Percentiles rank a stretch among this genome's conserved stretches.
These are phyloP conservation scores for Pascua sp. DNA, from an alignment of 1,284 basidiomycete species.

Conservation along the genomic window DNA sequence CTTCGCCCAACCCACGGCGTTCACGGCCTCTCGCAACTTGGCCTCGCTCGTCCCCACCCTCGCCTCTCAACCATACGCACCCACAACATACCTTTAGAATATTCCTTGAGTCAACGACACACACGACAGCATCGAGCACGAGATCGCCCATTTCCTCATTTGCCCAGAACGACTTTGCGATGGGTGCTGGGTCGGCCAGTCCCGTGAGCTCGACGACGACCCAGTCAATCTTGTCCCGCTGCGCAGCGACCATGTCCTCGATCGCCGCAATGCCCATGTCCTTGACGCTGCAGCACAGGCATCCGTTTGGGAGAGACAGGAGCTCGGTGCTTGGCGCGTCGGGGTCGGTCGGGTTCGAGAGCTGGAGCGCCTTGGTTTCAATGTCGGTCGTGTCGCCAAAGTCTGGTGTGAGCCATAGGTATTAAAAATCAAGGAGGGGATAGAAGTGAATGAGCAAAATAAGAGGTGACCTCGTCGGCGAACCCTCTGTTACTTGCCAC, in stretches of 20 bases:
- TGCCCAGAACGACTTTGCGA: conserved; percentile 84
- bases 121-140: conserved; percentile 81
- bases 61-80: not conserved
- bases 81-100: conserved; percentile 61
- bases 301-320: conserved; percentile 86
- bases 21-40: too few relatives aligned
- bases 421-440: too few relatives aligned
- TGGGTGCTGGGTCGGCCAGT: conserved; percentile 70
- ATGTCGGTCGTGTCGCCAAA: conserved; percentile 53
- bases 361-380: conserved; percentile 48
- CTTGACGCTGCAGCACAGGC: conserved; percentile 90
- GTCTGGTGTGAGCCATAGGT: conserved; percentile 27
- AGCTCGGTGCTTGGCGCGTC: conserved; percentile 52
- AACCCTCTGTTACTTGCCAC: too few relatives aligned
- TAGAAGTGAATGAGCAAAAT: too few relatives aligned
- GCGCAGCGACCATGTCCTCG: conserved; percentile 61
- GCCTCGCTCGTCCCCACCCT: too few relatives aligned
- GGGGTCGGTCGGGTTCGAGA: conserved; percentile 57
- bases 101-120: conserved; percentile 84
- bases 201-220: conserved; percentile 91
- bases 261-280: conserved; percentile 86
- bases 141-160: conserved; percentile 82
- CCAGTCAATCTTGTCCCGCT: conserved; percentile 79
- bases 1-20: too few relatives aligned
- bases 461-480: too few relatives aligned